Conservation (phyloP, 768 basidiomycete genomes). For the Hypholoma sublateritium region DNA sequence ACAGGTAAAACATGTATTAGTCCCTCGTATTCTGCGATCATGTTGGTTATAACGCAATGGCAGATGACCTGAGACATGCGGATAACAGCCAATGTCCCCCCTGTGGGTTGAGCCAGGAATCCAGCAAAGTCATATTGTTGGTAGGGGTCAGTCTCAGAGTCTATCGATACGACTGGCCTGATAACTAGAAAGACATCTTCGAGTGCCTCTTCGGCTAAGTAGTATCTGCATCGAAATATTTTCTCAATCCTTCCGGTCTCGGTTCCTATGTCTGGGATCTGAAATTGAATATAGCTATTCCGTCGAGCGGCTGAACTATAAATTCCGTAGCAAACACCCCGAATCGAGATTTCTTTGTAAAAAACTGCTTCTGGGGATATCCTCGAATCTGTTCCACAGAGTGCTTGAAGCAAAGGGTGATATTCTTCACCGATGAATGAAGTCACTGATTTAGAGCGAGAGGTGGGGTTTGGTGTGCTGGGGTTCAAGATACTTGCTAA, state of each 20-base stretch:
- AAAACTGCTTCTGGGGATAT: neutral
- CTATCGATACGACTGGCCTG: neutral
- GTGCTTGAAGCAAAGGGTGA: neutral
- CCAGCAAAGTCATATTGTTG: slow-evolving; percentile 7
- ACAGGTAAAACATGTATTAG: slow-evolving; percentile 11
- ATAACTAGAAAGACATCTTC: neutral
- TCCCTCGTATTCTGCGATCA: neutral
- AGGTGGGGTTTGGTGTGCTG: neutral
- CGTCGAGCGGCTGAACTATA: neutral
- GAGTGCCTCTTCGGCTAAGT: neutral
- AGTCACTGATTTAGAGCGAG: neutral
- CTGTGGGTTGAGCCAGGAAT: neutral
- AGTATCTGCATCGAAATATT: neutral
- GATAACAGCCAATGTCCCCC: neutral
- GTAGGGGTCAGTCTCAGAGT: neutral
- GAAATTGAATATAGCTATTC: slow-evolving; percentile 6
- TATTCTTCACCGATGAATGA: neutral
- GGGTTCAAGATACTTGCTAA: slow-evolving; percentile 10
- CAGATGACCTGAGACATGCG: slow-evolving; percentile 1
- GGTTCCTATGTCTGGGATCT: neutral
- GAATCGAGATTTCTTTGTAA: slow-evolving; percentile 2
- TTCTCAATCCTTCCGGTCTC: neutral
- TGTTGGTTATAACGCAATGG: slow-evolving; percentile 7
- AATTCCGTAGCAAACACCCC: slow-evolving; percentile 6
- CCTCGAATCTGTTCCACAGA: neutral